Conservation (phyloP, 192 early-diverging fungal genomes). For the Anaeromyces robustus region DNA sequence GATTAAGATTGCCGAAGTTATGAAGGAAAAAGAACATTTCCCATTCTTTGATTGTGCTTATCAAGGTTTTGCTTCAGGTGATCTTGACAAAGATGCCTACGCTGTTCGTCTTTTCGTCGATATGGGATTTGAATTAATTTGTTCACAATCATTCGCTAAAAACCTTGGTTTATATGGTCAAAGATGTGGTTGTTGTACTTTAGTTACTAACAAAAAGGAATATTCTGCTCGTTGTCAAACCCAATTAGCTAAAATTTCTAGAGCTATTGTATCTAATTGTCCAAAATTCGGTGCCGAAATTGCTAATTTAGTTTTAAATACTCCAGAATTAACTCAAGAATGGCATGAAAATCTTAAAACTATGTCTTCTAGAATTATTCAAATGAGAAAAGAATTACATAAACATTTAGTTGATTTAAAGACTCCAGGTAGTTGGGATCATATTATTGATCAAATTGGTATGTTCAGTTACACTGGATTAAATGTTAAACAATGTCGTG, state of each 20-base stretch:
- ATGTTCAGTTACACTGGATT: constrained; percentile 98
- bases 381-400: constrained; percentile 64
- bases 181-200: constrained; percentile 71
- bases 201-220: constrained; percentile 40
- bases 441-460: constrained; percentile 89
- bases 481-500: constrained; percentile 57
- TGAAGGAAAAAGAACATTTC: constrained; percentile 59
- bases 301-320: constrained; percentile 69
- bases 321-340: constrained; percentile 57
- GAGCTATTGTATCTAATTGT: constrained; percentile 79
- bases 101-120: constrained; percentile 87
- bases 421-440: constrained; percentile 91
- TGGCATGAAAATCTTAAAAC: constrained; percentile 60
- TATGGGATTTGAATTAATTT: constrained; percentile 78
- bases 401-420: constrained; percentile 45
- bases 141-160: constrained; percentile 90
- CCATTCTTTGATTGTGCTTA: constrained; percentile 98
- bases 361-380: constrained; percentile 84
- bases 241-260: constrained; percentile 69
- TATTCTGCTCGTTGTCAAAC: constrained; percentile 43
- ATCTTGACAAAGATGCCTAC: constrained; percentile 77
- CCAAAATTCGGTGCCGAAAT: constrained; percentile 81
- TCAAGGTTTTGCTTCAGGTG: constrained; percentile 93
- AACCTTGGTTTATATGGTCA: constrained; percentile 93
- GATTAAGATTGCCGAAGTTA: constrained; percentile 74